Percentiles rank a stretch among this genome's conserved stretches.
phyloP scores from a whole-genome alignment of 495 filamentous ascomycete genomes.

The Xylaria cubensis region DNA sequence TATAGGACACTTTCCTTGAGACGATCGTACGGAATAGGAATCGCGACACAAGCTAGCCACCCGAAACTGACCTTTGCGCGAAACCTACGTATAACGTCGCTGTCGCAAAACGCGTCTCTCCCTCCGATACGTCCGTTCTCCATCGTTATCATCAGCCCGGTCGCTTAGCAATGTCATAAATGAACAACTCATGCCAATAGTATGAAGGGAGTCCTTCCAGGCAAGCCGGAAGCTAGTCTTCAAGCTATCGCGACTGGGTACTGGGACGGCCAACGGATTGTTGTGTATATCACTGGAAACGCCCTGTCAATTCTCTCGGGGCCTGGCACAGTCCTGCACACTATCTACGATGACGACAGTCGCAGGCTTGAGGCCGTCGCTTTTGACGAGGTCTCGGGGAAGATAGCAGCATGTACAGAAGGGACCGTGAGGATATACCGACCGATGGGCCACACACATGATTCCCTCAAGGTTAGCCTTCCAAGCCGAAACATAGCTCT shows the following conservation, averaged over 20 bases:
- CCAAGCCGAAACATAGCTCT: not conserved
- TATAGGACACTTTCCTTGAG: not conserved
- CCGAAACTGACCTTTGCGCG: slow-evolving; percentile 20
- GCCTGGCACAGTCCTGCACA: slow-evolving; percentile 80
- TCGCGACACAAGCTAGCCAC: not conserved
- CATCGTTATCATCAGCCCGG: not conserved
- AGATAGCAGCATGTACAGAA: slow-evolving; percentile 76
- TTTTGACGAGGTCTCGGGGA: slow-evolving; percentile 82
- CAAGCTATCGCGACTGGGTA: slow-evolving; percentile 86
- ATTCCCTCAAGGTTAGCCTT: slow-evolving; percentile 66
- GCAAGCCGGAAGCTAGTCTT: slow-evolving; percentile 85
- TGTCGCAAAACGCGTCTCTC: slow-evolving; percentile 26
- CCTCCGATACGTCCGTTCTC: not conserved
- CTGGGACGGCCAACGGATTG: slow-evolving; percentile 81
- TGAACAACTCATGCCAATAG: slow-evolving; percentile 44
- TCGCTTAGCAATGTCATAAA: slow-evolving; percentile 38
- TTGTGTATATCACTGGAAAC: slow-evolving; percentile 92
- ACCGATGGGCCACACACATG: slow-evolving; percentile 74
- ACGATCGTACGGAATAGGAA: not conserved
- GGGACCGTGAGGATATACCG: slow-evolving; percentile 76
- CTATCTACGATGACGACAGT: slow-evolving; percentile 84
- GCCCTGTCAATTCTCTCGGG: slow-evolving; percentile 82
- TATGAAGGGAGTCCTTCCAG: slow-evolving; percentile 83
- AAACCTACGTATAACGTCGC: not conserved
- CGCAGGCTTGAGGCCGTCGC: slow-evolving; percentile 72